Evolutionary conservation across 2,329 filamentous ascomycete genomes (phyloP), one percentile per base, ranked within the genome.

Genomic region (Curvularia verruculosa): DNA sequence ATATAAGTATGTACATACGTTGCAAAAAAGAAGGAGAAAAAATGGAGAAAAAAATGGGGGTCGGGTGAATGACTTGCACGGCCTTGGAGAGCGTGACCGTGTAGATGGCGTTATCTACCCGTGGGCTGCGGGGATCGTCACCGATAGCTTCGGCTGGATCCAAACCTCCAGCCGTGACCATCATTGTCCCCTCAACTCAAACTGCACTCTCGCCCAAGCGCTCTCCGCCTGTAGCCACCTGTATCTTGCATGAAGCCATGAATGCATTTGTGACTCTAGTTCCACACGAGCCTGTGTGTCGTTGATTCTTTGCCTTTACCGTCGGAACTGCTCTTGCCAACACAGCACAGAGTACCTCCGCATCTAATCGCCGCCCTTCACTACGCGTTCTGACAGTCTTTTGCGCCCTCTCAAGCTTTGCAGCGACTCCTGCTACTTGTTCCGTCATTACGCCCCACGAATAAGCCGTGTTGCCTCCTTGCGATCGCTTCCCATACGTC

Each of bases 261-360:
- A 62, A 71, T 68, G 71, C 41, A 56, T 60, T 63, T 67, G 67
- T 59, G 50, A 51, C 47, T 28, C 53, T 59, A 65, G 63, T 61
- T 59, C 57, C 56, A 58, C 64, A 56, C 34, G 56, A 53, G 50
- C 58, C 39, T 34, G 52, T 44, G 61, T 67, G 71, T 65, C 69
- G 69, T 64, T 75, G 69, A 73, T 64, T 56, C 61, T 59, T n/a
- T 59, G 56, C 59, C 60, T 26, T 36, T 37, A 47, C 19, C 47
- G 49, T 43, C 47, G 54, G 59, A 48, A 49, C 58, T 49, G 46
- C 46, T n/a, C 46, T 26, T 65, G 62, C 60, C 60, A 58, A 48
- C 58, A 61, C 60, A 58, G 49, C 58, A 61, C 60, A 58, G 52
- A 55, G 54, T 56, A 59, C 45, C 51, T 48, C 45, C 51, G 48